Conservation (phyloP, 208 protist species). For the Histomonas meleagridis region DNA sequence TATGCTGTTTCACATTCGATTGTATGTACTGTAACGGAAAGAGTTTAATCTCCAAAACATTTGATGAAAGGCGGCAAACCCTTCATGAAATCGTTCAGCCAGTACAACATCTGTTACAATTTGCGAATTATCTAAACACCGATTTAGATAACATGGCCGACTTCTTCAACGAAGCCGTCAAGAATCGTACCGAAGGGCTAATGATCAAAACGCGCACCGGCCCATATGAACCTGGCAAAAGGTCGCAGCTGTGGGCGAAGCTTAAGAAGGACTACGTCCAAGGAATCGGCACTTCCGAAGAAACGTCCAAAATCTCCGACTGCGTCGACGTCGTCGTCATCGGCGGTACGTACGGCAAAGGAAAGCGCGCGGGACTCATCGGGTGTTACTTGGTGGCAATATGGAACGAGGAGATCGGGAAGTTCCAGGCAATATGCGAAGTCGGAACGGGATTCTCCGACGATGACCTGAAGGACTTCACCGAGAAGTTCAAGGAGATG, state of each 20-base stretch:
- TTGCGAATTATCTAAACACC: slow-evolving; percentile 38
- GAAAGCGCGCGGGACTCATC: slow-evolving; percentile 84
- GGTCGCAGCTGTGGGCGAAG: slow-evolving; percentile 91
- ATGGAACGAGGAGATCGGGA: slow-evolving; percentile 75
- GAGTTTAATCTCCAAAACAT: slow-evolving; percentile 57
- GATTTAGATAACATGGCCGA: slow-evolving; percentile 75
- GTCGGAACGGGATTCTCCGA: slow-evolving; percentile 86
- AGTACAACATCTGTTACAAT: background rate
- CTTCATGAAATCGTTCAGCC: slow-evolving; percentile 54
- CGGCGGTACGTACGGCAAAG: slow-evolving; percentile 73
- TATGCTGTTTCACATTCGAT: slow-evolving; percentile 96
- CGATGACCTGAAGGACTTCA: slow-evolving; percentile 67
- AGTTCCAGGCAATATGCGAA: slow-evolving; percentile 90
- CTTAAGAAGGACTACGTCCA: slow-evolving; percentile 47
- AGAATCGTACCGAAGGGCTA: slow-evolving; percentile 74
- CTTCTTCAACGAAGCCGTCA: slow-evolving; percentile 76
- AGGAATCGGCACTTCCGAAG: slow-evolving; percentile 81
- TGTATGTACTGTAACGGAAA: slow-evolving; percentile 90
- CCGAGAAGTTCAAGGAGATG: slow-evolving; percentile 41
- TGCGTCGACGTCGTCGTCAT: slow-evolving; percentile 91
- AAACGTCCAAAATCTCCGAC: slow-evolving; percentile 86
- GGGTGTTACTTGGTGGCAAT: slow-evolving; percentile 90
- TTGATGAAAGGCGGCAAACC: slow-evolving; percentile 60
- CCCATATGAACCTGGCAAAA: slow-evolving; percentile 79
- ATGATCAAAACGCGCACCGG: slow-evolving; percentile 88